Evolutionary conservation across 768 basidiomycete species (phyloP).

Genomic region (Mycena capillaripes): DNA sequence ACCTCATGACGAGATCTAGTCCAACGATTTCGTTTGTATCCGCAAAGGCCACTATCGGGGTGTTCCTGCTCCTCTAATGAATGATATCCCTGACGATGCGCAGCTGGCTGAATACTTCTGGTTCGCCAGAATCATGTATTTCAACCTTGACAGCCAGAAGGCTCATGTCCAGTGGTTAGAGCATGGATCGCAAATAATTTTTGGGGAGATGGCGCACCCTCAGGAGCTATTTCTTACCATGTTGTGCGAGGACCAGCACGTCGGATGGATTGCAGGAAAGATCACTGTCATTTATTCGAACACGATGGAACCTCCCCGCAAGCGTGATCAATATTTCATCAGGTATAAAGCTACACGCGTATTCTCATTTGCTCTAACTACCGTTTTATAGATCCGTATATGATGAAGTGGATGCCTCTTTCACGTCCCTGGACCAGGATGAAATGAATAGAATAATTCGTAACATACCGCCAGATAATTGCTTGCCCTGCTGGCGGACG

Average conservation of each 20-base stretch:
- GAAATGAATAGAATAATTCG: slow-evolving; percentile 41
- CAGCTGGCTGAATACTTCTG: slow-evolving; percentile 75
- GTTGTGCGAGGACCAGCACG: slow-evolving; percentile 60
- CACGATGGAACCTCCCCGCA: slow-evolving; percentile 23
- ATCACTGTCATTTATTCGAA: slow-evolving; percentile 55
- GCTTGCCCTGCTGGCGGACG: slow-evolving; percentile 59
- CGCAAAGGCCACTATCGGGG: slow-evolving; percentile 52
- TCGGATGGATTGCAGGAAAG: slow-evolving; percentile 62
- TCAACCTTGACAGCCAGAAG: slow-evolving; percentile 56
- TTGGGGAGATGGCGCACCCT: slow-evolving; percentile 70
- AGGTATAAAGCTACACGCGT: slow-evolving; percentile 15
- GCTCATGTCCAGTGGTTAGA: slow-evolving; percentile 84
- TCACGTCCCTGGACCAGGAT: slow-evolving; percentile 55
- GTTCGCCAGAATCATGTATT: slow-evolving; percentile 76
- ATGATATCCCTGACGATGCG: slow-evolving; percentile 52
- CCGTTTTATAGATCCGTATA: slow-evolving; percentile 61
- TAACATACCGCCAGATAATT: slow-evolving; percentile 63
- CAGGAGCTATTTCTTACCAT: slow-evolving; percentile 77
- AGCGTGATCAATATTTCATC: slow-evolving; percentile 40
- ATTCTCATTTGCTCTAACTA: not conserved
- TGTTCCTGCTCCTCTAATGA: slow-evolving; percentile 41
- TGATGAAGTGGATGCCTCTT: slow-evolving; percentile 59
- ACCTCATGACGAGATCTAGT: slow-evolving; percentile 48
- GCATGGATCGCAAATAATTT: slow-evolving; percentile 73
- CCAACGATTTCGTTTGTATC: slow-evolving; percentile 74